Conservation (phyloP, 23 red algal species). For the Gracilaria domingensis region DNA sequence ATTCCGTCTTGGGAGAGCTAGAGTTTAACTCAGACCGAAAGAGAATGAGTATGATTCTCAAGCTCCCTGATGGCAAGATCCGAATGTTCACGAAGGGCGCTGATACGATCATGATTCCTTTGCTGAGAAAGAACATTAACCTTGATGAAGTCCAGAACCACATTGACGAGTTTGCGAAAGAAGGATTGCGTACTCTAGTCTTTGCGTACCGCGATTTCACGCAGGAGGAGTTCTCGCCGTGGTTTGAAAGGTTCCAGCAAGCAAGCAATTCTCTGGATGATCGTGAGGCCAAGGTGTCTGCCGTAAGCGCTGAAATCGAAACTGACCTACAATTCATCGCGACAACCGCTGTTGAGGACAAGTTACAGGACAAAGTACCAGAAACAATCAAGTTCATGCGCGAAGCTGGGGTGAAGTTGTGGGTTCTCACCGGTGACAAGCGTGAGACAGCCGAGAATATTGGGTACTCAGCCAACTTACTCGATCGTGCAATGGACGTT, state of each 20-base stretch:
- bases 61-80: conserved; percentile 78
- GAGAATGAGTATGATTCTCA: conserved; percentile 87
- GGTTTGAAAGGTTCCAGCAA: conserved; percentile 72
- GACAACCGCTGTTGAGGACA: conserved; percentile 89
- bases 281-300: conserved; percentile 56
- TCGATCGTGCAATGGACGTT: conserved; percentile 83
- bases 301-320: conserved; percentile 77
- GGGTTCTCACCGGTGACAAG: conserved; percentile 97
- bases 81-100: conserved; percentile 88
- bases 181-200: conserved; percentile 91
- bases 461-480: conserved; percentile 83
- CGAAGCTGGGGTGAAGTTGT: conserved; percentile 85
- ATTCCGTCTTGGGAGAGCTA: conserved; percentile 70
- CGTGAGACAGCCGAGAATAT: conserved; percentile 95
- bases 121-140: conserved; percentile 69
- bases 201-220: conserved; percentile 77
- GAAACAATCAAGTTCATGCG: conserved; percentile 93
- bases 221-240: conserved; percentile 69
- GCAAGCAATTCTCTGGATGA: conserved; percentile 75
- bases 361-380: conserved; percentile 78
- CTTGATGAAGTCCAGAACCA: conserved; percentile 71
- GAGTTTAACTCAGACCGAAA: conserved; percentile 92
- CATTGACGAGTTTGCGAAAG: conserved; percentile 91
- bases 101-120: conserved; percentile 87
- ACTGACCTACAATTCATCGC: conserved; percentile 76